phyloP scores from a whole-genome alignment of 2,329 filamentous ascomycete genomes.

The Beauveria australis region DNA sequence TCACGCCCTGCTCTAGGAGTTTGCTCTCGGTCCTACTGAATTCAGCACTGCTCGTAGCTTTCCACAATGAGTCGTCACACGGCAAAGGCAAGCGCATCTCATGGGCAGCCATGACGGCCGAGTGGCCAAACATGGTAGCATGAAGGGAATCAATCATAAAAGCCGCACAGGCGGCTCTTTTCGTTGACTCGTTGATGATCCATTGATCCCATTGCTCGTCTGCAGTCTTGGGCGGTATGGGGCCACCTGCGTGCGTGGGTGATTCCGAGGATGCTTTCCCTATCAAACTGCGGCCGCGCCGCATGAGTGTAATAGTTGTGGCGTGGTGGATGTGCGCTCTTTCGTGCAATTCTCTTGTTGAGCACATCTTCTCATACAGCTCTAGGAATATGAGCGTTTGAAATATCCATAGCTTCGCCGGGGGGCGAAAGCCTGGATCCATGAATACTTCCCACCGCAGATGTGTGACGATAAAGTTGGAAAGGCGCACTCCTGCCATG shows the following conservation, averaged over 20 bases:
- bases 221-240: constrained; percentile 56
- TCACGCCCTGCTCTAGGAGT: constrained; percentile 71
- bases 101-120: constrained; percentile 92
- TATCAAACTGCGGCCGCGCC: constrained; percentile 82
- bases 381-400: constrained; percentile 84
- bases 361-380: constrained; percentile 97
- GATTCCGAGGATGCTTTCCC: constrained; percentile 79
- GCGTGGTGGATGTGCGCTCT: constrained; percentile 94
- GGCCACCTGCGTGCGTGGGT: constrained; percentile 65
- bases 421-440: constrained; percentile 79
- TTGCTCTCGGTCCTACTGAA: constrained; percentile 77
- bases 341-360: constrained; percentile 83
- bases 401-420: constrained; percentile 93
- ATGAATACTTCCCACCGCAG: constrained; percentile 95
- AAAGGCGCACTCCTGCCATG: constrained; percentile 69
- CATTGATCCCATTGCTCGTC: constrained; percentile 95
- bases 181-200: constrained; percentile 89
- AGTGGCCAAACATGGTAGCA: constrained; percentile 96
- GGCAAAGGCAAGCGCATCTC: constrained; percentile 87
- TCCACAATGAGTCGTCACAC: constrained; percentile 90
- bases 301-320: constrained; percentile 91
- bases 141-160: constrained; percentile 95
- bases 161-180: constrained; percentile 83
- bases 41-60: constrained; percentile 78
- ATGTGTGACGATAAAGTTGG: constrained; percentile 87